Base-by-base conservation (phyloP, 352 stramenopile genomes). In the Globisporangium nunn region DNA sequence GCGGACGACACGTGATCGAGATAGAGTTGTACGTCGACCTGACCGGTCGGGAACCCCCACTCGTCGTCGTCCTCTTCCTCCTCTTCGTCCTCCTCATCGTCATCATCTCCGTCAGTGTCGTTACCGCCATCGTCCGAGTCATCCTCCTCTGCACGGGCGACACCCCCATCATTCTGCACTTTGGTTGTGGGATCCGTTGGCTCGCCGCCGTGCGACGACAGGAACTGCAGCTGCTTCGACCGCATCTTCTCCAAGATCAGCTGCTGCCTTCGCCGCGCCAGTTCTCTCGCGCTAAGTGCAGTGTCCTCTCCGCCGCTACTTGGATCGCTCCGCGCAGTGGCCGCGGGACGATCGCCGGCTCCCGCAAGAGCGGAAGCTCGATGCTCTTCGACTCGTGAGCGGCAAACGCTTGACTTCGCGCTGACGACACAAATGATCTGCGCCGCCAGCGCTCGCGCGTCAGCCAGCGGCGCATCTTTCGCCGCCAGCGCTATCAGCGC, bases 1-100 rank as follows among this genome's bases (percentile, higher is more conserved):
- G 78, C 81, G 17, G 76, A 85, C 18, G 76, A 74, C 10, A 89
- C 65, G 49, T 91, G 81, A 39, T 80, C 66, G 14, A 91, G 55
- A 54, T 91, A 91, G 45, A 91, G 64, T 37, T 71, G 61, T 40
- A 89, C 58, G 46, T 88, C 65, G 35, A 91, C 57, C 37, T 87
- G 78, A 23, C 81, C 81, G 48, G 81, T 87, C n/a, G 81, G 81
- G 31, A 91, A 91, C 0, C 81, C 81, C 81, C 81, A 91, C 43
- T 91, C 81, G 45, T 91, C 81, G 53, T 83, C 73, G 37, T 83
- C 73, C 18, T 85, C 71, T 46, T 85, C 74, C 40, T 82, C 75
- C n/a, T 85, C 70, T 6, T 85, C 69, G 11, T 71, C 75, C n/a
- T 85, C 70, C 4, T 85, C 69, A 8, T 71, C 61, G n/a, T 70